These are phyloP conservation scores for Lipomyces sp. DNA, from an alignment of 805 yeast genomes.

Conservation along the genomic window DNA sequence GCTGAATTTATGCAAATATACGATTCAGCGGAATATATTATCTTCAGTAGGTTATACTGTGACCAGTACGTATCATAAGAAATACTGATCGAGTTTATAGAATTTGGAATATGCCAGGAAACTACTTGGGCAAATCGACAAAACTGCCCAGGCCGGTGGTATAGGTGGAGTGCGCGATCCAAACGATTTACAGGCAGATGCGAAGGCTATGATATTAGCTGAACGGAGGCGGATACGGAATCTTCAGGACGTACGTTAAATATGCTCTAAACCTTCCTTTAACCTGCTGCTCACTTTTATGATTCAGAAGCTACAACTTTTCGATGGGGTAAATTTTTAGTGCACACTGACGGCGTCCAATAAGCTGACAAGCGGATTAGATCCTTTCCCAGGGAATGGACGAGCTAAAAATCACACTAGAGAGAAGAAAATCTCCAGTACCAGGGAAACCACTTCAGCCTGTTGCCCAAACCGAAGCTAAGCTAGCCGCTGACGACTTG, in stretches of 20 bases:
- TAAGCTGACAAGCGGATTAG: background rate
- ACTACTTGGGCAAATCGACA: conserved; percentile 25
- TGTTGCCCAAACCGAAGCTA: background rate
- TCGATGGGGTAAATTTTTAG: conserved; percentile 22
- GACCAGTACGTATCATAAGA: background rate
- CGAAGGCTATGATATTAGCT: conserved; percentile 17
- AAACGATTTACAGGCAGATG: conserved; percentile 6
- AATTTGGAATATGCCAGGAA: conserved; percentile 34
- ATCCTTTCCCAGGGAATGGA: conserved; percentile 14
- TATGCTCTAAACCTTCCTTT: background rate
- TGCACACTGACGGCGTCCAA: background rate
- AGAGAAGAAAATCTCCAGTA: background rate
- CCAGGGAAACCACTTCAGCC: background rate
- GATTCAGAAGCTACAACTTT: conserved; percentile 23
- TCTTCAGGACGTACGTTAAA: conserved; percentile 29
- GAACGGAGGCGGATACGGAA: conserved; percentile 33
- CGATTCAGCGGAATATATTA: conserved; percentile 28
- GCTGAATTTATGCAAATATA: conserved; percentile 12
- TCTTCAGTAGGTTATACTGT: conserved; percentile 16
- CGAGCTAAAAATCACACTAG: background rate
- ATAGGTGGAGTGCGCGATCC: background rate
- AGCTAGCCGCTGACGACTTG: background rate
- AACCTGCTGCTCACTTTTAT: background rate
- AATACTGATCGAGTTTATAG: conserved; percentile 7
- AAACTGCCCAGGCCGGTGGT: conserved; percentile 5